These are phyloP conservation scores for Ceratocystis diversiconidia DNA, from an alignment of 2,329 filamentous ascomycete genomes.

Conservation along the genomic window DNA sequence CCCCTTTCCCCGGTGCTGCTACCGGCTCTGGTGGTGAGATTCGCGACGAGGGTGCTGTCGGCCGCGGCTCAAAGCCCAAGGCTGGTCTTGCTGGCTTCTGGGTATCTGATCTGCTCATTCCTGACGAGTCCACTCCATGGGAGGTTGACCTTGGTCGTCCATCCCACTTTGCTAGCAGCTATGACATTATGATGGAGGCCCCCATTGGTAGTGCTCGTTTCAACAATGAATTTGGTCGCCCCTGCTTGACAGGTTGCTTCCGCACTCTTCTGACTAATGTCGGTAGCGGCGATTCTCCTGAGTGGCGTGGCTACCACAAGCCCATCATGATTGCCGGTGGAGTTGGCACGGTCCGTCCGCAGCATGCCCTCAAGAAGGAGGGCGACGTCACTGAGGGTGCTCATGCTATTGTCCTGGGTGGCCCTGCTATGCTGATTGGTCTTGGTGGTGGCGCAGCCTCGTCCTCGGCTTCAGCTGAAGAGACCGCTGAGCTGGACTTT, in stretches of 20 bases:
- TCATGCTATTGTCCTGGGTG: conserved; percentile 81
- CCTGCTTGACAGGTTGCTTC: conserved; percentile 80
- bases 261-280: conserved; percentile 68
- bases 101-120: conserved; percentile 87
- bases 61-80: conserved; percentile 82
- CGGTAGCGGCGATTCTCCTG: conserved; percentile 38
- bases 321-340: conserved; percentile 97
- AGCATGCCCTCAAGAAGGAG: conserved; percentile 76
- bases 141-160: conserved; percentile 83
- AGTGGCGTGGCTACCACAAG: conserved; percentile 88
- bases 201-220: conserved; percentile 90
- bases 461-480: conserved; percentile 75
- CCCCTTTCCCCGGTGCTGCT: conserved; percentile 79
- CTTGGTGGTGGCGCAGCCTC: conserved; percentile 80
- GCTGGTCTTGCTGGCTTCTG: conserved; percentile 85
- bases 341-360: conserved; percentile 78
- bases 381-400: conserved; percentile 72
- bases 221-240: conserved; percentile 95
- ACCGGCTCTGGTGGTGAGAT: conserved; percentile 95
- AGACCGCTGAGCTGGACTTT: conserved; percentile 85
- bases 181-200: conserved; percentile 96
- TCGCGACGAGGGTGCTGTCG: conserved; percentile 86
- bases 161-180: conserved; percentile 77
- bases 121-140: conserved; percentile 71
- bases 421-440: conserved; percentile 94